Percentiles rank a stretch among this genome's conserved stretches.
Conservation (phyloP, 495 filamentous ascomycete species). For the Annulohypoxylon bovei region DNA sequence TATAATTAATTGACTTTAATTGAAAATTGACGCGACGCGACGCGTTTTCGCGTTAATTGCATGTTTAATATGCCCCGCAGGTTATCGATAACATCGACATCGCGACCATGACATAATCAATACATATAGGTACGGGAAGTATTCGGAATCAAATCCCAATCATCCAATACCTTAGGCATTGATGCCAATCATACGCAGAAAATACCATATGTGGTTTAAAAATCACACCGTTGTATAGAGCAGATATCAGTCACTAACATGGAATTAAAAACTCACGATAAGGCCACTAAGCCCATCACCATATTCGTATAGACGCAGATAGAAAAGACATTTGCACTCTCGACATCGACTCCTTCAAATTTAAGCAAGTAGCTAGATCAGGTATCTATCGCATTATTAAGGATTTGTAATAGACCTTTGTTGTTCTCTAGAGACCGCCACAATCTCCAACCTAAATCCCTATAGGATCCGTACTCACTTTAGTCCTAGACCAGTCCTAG, state of each 20-base stretch:
- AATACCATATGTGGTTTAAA: too few species aligned
- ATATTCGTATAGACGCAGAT: not conserved
- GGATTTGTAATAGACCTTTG: not conserved
- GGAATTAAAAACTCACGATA: too few species aligned
- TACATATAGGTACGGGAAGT: not conserved
- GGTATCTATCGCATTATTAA: not conserved
- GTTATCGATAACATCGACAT: not conserved
- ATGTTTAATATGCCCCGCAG: not conserved
- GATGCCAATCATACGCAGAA: too few species aligned
- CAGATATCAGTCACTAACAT: too few species aligned
- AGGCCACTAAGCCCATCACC: too few species aligned
- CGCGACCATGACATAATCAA: not conserved
- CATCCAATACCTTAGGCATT: too few species aligned
- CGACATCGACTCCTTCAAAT: not conserved
- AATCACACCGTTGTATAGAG: too few species aligned
- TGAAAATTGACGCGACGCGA: conserved; percentile 27
- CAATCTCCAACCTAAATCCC: not conserved
- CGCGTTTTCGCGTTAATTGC: conserved; percentile 36
- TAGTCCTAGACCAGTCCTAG: not conserved
- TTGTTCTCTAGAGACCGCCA: not conserved
- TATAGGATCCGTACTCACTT: not conserved
- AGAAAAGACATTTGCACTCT: not conserved
- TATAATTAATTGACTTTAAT: conserved; percentile 30
- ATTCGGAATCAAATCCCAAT: too few species aligned
- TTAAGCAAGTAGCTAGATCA: not conserved